phyloP scores from a whole-genome alignment of 805 yeast genomes.

The Brettanomyces bruxellensis region DNA sequence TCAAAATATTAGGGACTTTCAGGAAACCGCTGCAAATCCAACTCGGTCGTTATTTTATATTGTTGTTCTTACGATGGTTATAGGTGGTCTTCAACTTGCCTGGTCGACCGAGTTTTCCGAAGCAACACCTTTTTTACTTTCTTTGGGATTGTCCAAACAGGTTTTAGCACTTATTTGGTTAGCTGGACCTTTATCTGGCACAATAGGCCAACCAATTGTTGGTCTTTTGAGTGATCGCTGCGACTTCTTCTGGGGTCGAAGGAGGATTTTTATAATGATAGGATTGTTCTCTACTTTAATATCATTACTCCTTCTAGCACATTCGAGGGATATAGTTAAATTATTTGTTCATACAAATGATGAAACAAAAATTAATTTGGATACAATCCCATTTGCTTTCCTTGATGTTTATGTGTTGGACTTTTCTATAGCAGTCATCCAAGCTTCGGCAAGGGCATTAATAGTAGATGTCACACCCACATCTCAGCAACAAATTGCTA shows the following conservation, averaged over 20 bases:
- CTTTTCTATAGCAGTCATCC: constrained; percentile 49
- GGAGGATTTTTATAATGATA: constrained; percentile 49
- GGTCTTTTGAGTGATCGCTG: constrained; percentile 51
- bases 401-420: constrained; percentile 44
- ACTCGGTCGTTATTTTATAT: constrained; percentile 35
- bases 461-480: constrained; percentile 54
- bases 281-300: constrained; percentile 40
- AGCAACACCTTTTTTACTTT: constrained; percentile 52
- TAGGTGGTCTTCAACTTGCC: constrained; percentile 54
- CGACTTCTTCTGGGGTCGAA: constrained; percentile 35
- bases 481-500: constrained; percentile 47
- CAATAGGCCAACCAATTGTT: constrained; percentile 55
- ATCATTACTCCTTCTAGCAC: constrained; percentile 36
- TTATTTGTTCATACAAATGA: constrained; percentile 19
- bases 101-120: constrained; percentile 62
- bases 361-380: constrained; percentile 18
- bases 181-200: constrained; percentile 58
- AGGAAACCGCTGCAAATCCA: constrained; percentile 24
- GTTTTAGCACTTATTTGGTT: constrained; percentile 52
- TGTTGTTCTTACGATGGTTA: constrained; percentile 34
- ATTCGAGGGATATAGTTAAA: constrained; percentile 34
- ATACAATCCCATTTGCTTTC: constrained; percentile 42
- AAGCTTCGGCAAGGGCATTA: constrained; percentile 51
- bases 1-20: too few species aligned
- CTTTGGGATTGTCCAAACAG: constrained; percentile 52